These are phyloP conservation scores for Vinca minor DNA, from an alignment of 257 asterid species.

Conservation along the genomic window DNA sequence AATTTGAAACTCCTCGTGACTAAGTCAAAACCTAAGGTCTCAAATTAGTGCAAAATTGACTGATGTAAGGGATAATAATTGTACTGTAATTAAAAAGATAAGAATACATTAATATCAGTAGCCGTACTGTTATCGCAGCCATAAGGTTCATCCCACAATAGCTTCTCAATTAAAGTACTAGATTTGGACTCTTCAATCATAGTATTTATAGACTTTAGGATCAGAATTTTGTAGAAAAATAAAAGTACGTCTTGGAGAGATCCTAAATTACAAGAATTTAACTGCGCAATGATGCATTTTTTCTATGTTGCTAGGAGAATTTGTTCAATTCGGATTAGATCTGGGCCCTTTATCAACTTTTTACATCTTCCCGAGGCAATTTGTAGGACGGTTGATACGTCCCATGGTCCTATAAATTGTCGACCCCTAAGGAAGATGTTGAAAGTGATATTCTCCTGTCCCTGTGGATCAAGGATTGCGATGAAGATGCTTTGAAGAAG, in stretches of 20 bases:
- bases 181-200: slow-evolving; percentile 4
- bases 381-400: too few species aligned
- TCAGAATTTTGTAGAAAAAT: slow-evolving; percentile 5
- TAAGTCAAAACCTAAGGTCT: neutral
- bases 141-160: neutral
- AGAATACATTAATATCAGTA: too few species aligned
- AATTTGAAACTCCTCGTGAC: neutral
- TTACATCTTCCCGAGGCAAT: too few species aligned
- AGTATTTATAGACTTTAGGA: slow-evolving; percentile 4
- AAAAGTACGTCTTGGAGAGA: slow-evolving; percentile 20
- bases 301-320: neutral
- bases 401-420: too few species aligned
- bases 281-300: slow-evolving; percentile 9
- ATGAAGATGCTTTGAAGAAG: too few species aligned
- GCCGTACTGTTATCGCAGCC: too few species aligned
- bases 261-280: slow-evolving; percentile 3
- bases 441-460: too few species aligned
- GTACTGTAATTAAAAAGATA: neutral
- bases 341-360: too few species aligned
- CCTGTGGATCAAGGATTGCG: too few species aligned
- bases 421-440: too few species aligned
- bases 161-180: neutral
- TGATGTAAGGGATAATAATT: neutral
- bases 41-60: slow-evolving; percentile 7
- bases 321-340: too few species aligned